Evolutionary conservation across 768 basidiomycete genomes (phyloP).

Genomic region (Gyrodon lividus): DNA sequence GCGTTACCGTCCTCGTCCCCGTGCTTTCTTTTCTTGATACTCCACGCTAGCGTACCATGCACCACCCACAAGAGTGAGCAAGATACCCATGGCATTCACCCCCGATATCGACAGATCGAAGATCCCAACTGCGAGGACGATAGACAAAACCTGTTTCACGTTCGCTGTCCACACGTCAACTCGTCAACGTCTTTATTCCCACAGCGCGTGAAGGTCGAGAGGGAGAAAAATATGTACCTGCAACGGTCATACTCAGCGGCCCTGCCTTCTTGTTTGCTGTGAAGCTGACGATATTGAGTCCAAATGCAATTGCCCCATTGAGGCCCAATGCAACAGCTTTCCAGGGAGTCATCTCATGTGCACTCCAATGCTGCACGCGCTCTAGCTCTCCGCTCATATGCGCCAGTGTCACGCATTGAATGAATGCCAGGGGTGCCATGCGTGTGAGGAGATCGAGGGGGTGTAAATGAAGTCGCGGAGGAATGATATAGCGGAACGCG

Average conservation of each 20-base stretch:
- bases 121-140: conserved; percentile 77
- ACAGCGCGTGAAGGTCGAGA: no score
- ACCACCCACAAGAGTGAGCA: conserved; percentile 82
- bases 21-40: conserved; percentile 44
- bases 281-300: conserved; percentile 91
- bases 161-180: conserved; percentile 53
- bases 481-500: conserved; percentile 25
- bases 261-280: conserved; percentile 94
- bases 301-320: conserved; percentile 89
- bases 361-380: conserved; percentile 49
- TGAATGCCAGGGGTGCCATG: conserved; percentile 89
- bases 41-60: conserved; percentile 77
- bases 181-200: background rate
- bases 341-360: conserved; percentile 36
- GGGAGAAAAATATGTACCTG: conserved; percentile 48
- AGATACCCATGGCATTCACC: conserved; percentile 80
- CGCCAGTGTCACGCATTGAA: conserved; percentile 80
- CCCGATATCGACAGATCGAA: conserved; percentile 82
- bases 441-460: conserved; percentile 87
- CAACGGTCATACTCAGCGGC: conserved; percentile 87
- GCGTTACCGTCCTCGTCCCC: conserved; percentile 13
- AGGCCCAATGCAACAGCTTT: conserved; percentile 56
- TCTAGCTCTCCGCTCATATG: conserved; percentile 79
- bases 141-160: conserved; percentile 91
- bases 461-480: conserved; percentile 46